Evolutionary conservation across 352 stramenopile genomes (phyloP).

Genomic region (Phytophthora tubulina): DNA sequence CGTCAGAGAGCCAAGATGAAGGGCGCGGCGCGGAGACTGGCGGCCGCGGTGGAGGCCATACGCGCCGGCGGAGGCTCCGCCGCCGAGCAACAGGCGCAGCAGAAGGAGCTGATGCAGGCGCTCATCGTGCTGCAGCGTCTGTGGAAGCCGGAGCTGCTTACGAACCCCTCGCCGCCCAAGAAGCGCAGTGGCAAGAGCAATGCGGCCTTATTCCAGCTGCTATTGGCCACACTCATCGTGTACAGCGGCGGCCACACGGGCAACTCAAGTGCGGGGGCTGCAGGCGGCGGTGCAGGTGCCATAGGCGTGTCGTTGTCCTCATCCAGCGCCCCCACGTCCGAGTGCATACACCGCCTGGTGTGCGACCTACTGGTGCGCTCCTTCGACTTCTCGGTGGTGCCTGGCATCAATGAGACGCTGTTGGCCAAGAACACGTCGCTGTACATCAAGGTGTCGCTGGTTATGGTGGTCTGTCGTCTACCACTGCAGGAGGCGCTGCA

Average conservation of each 20-base stretch:
- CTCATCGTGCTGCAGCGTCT: slow-evolving; percentile 69
- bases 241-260: slow-evolving; percentile 66
- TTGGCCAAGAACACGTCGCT: slow-evolving; percentile 63
- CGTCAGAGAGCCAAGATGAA: slow-evolving; percentile 34
- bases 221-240: slow-evolving; percentile 72
- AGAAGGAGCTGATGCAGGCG: slow-evolving; percentile 59
- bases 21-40: slow-evolving; percentile 52
- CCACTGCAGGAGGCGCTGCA: slow-evolving; percentile 63
- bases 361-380: slow-evolving; percentile 76
- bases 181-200: slow-evolving; percentile 46
- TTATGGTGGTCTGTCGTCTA: slow-evolving; percentile 75
- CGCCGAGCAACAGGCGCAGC: slow-evolving; percentile 47
- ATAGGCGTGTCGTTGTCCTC: slow-evolving; percentile 68
- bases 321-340: slow-evolving; percentile 59
- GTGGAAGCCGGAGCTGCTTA: slow-evolving; percentile 56
- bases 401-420: slow-evolving; percentile 66
- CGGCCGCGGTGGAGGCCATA: slow-evolving; percentile 60
- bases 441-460: slow-evolving; percentile 74
- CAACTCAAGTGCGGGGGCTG: slow-evolving; percentile 28
- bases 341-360: slow-evolving; percentile 74
- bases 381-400: slow-evolving; percentile 78
- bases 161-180: slow-evolving; percentile 14
- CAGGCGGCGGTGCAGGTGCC: slow-evolving; percentile 40
- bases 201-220: slow-evolving; percentile 65
- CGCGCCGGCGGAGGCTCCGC: slow-evolving; percentile 40